phyloP scores from a whole-genome alignment of 805 yeast species.

The Spathaspora girioi region DNA sequence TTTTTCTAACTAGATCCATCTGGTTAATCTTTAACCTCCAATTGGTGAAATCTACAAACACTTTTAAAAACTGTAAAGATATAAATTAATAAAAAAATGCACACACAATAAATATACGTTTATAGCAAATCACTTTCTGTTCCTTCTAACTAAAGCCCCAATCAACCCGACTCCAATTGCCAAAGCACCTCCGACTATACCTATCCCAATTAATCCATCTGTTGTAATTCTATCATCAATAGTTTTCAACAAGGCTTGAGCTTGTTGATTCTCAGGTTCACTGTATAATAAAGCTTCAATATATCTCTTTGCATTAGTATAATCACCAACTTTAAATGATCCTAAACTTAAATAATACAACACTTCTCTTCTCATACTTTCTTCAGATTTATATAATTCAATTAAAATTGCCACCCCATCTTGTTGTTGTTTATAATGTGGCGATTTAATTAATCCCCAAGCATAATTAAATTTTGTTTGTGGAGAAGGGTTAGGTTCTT shows the following conservation, averaged over 20 bases:
- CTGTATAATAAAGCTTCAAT: constrained; percentile 69
- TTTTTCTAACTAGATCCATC: background rate
- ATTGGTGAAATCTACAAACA: too few species aligned
- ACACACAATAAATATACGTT: too few species aligned
- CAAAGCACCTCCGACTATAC: constrained; percentile 78
- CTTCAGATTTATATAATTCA: constrained; percentile 67
- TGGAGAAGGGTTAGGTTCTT: constrained; percentile 72
- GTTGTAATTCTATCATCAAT: constrained; percentile 81
- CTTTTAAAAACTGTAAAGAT: too few species aligned
- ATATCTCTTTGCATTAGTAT: constrained; percentile 78
- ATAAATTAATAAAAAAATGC: too few species aligned
- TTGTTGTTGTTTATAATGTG: constrained; percentile 58
- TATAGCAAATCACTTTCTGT: constrained; percentile 8
- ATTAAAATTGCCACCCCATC: constrained; percentile 77
- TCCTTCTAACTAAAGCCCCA: constrained; percentile 39
- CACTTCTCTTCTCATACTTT: constrained; percentile 83
- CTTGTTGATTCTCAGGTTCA: constrained; percentile 86
- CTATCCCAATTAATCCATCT: constrained; percentile 87
- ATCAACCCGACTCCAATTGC: constrained; percentile 74
- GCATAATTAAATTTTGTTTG: constrained; percentile 92
- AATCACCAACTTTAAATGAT: constrained; percentile 84
- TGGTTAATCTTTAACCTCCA: too few species aligned
- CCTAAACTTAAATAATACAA: constrained; percentile 86
- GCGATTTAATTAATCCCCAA: constrained; percentile 89
- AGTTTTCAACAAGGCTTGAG: constrained; percentile 61